These are phyloP conservation scores for Sporothrix pseudoabietina DNA, from an alignment of 2,329 filamentous ascomycete species.

Conservation along the genomic window DNA sequence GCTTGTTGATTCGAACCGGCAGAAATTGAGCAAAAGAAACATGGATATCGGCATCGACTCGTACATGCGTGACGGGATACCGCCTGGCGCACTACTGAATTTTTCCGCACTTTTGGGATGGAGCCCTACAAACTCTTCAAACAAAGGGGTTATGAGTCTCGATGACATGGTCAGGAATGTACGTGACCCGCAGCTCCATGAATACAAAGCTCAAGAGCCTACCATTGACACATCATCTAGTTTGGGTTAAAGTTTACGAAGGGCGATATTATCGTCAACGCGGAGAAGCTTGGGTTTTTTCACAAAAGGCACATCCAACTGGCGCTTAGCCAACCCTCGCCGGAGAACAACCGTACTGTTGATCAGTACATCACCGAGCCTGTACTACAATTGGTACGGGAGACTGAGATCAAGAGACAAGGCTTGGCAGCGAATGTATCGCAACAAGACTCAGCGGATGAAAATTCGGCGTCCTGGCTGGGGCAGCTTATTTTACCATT, in stretches of 20 bases:
- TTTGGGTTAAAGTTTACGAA: slow-evolving; percentile 88
- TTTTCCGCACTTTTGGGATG: slow-evolving; percentile 86
- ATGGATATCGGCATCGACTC: slow-evolving; percentile 54
- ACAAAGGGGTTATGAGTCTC: slow-evolving; percentile 71
- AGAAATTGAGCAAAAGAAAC: slow-evolving; percentile 86
- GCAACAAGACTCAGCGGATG: background rate
- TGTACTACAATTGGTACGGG: slow-evolving; percentile 33
- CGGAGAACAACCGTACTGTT: slow-evolving; percentile 27
- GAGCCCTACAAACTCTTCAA: slow-evolving; percentile 59
- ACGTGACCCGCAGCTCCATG: slow-evolving; percentile 38
- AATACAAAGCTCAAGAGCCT: slow-evolving; percentile 36
- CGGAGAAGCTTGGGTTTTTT: slow-evolving; percentile 77
- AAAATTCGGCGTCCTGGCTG: background rate
- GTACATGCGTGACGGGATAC: slow-evolving; percentile 51
- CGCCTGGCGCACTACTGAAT: slow-evolving; percentile 64
- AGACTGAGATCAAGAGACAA: slow-evolving; percentile 30
- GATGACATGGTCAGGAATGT: slow-evolving; percentile 70
- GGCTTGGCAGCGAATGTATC: background rate
- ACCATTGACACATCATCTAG: slow-evolving; percentile 43
- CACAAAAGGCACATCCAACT: slow-evolving; percentile 51
- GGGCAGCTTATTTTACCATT: slow-evolving; percentile 22
- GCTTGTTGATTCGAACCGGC: slow-evolving; percentile 66
- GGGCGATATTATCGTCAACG: slow-evolving; percentile 81
- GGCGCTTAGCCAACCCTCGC: slow-evolving; percentile 31
- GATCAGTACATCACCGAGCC: slow-evolving; percentile 35